A percentile compares a stretch with the other conserved stretches of the same genome.
phyloP scores from a whole-genome alignment of 1,284 basidiomycete genomes.

The Anthracocystis panici-leucophaei region DNA sequence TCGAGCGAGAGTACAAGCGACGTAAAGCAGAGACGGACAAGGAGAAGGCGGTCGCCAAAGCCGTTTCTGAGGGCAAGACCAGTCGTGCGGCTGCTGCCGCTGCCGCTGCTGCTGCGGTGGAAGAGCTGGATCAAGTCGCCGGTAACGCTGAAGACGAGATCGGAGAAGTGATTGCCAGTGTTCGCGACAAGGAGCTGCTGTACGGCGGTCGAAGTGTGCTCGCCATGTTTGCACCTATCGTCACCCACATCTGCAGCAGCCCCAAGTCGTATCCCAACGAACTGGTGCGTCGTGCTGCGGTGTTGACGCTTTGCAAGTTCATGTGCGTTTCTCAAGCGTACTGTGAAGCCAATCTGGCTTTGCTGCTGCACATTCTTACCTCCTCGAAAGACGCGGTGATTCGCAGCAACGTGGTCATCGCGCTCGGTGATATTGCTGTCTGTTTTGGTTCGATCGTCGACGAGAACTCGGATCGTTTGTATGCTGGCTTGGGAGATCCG shows the following conservation, averaged over 20 bases:
- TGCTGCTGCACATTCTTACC: slow-evolving; percentile 93
- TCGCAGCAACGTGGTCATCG: slow-evolving; percentile 95
- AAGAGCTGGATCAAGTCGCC: slow-evolving; percentile 90
- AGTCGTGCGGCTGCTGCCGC: slow-evolving; percentile 54
- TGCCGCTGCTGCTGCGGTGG: slow-evolving; percentile 73
- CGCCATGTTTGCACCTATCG: slow-evolving; percentile 86
- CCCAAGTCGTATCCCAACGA: slow-evolving; percentile 78
- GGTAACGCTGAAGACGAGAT: slow-evolving; percentile 99
- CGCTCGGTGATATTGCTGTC: slow-evolving; percentile 94
- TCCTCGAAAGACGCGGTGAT: slow-evolving; percentile 89
- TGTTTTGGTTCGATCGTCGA: slow-evolving; percentile 96
- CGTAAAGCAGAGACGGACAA: slow-evolving; percentile 89
- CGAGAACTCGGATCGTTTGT: slow-evolving; percentile 94
- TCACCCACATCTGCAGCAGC: slow-evolving; percentile 84
- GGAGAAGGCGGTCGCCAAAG: slow-evolving; percentile 56
- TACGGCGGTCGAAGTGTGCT: slow-evolving; percentile 87
- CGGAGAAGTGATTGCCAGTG: slow-evolving; percentile 85
- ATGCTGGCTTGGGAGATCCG: slow-evolving; percentile 88
- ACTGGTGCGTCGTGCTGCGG: slow-evolving; percentile 86
- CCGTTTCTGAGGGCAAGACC: slow-evolving; percentile 55
- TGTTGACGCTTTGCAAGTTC: slow-evolving; percentile 91
- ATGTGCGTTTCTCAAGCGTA: slow-evolving; percentile 94
- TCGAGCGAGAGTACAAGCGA: slow-evolving; percentile 96
- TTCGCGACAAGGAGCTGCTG: slow-evolving; percentile 88
- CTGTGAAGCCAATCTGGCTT: slow-evolving; percentile 87